Percentiles rank a stretch among this genome's conserved stretches.
Conservation (phyloP, 768 basidiomycete genomes). For the Lentinula detonsa region DNA sequence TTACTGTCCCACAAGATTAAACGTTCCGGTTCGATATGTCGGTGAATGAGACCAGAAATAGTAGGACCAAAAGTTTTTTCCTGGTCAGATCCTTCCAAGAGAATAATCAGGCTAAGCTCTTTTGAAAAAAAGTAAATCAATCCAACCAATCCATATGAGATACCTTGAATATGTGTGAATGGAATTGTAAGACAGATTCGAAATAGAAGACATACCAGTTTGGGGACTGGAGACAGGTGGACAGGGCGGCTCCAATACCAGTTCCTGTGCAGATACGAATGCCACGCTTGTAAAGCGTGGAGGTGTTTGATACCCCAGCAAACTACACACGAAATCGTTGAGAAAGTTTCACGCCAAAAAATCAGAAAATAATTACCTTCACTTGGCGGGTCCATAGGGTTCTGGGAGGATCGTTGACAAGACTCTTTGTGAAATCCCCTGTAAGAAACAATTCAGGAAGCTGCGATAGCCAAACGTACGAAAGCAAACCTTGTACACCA, state of each 20-base stretch:
- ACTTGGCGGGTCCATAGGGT: constrained; percentile 75
- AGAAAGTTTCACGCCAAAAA: too few relatives aligned
- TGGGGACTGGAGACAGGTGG: constrained; percentile 67
- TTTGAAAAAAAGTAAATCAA: not conserved
- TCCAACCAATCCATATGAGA: constrained; percentile 70
- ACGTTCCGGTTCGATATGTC: constrained; percentile 68
- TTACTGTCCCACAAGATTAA: constrained; percentile 77
- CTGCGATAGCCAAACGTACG: not conserved
- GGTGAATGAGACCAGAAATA: constrained; percentile 65
- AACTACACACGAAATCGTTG: constrained; percentile 33
- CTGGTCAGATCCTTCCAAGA: constrained; percentile 62
- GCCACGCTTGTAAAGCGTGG: constrained; percentile 71
- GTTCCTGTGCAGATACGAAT: constrained; percentile 82
- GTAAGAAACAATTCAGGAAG: not conserved
- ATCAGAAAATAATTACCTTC: constrained; percentile 42
- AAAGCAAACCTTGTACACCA: constrained; percentile 55
- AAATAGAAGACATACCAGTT: constrained; percentile 11
- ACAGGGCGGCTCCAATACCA: constrained; percentile 73
- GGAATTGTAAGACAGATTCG: not conserved
- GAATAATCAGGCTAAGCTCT: constrained; percentile 7
- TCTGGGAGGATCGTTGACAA: constrained; percentile 65
- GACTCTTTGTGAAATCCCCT: constrained; percentile 72
- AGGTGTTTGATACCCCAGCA: constrained; percentile 77
- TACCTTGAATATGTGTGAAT: constrained; percentile 39
- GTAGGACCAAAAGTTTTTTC: constrained; percentile 69